Conservation (phyloP, 805 yeast genomes). For the Metschnikowia picachoensis region DNA sequence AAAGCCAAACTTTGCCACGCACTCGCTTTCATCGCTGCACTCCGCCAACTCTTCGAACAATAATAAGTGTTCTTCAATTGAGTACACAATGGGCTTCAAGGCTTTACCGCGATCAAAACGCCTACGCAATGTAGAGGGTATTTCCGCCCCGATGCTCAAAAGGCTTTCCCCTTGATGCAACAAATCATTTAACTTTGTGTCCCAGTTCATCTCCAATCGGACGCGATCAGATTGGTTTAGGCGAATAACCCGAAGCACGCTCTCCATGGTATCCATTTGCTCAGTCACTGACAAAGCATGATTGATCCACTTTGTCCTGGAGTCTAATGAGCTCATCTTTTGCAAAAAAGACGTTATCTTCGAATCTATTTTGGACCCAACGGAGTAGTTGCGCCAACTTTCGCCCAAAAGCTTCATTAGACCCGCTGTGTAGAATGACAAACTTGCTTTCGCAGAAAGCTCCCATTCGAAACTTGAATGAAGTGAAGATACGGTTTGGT, state of each 20-base stretch:
- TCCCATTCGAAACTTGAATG: neutral
- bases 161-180: conserved; percentile 9
- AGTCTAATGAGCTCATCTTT: conserved; percentile 33
- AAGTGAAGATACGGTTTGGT: neutral
- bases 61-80: conserved; percentile 23
- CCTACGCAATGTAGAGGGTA: conserved; percentile 51
- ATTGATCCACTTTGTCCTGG: conserved; percentile 49
- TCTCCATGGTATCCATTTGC: neutral
- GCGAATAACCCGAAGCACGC: conserved; percentile 1
- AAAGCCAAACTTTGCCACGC: conserved; percentile 39
- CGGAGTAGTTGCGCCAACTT: conserved; percentile 36
- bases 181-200: neutral
- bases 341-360: conserved; percentile 46
- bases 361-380: conserved; percentile 55
- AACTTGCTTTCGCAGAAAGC: conserved; percentile 15
- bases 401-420: conserved; percentile 28
- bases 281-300: conserved; percentile 7
- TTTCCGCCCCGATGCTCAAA: conserved; percentile 43
- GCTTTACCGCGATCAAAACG: conserved; percentile 48
- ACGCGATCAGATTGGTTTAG: neutral
- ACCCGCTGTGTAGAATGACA: conserved; percentile 22
- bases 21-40: conserved; percentile 21
- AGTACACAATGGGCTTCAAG: conserved; percentile 54
- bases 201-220: conserved; percentile 4
- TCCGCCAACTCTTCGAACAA: too few relatives aligned